Evolutionary conservation across 1,284 basidiomycete genomes (phyloP).

Genomic region (Fistulina hepatica): DNA sequence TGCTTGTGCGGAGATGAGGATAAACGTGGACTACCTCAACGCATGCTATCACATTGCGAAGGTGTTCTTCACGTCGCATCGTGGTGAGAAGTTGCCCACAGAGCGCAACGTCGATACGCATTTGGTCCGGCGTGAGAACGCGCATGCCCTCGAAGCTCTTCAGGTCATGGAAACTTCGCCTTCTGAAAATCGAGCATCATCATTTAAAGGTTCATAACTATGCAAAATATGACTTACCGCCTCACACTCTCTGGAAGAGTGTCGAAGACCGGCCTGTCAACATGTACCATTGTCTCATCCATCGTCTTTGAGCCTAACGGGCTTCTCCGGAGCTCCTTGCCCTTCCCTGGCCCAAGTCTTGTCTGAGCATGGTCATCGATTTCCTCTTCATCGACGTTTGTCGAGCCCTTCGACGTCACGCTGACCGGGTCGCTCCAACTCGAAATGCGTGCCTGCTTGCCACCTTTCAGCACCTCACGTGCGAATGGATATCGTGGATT

Average conservation of each 20-base stretch:
- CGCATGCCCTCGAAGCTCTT: constrained; percentile 32
- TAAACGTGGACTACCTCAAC: constrained; percentile 25
- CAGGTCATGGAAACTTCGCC: constrained; percentile 55
- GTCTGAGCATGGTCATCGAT: constrained; percentile 8
- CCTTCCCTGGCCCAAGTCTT: constrained; percentile 12
- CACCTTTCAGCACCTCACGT: no score
- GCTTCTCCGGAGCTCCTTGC: constrained; percentile 11
- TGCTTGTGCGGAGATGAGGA: constrained; percentile 1
- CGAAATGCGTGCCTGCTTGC: constrained; percentile 28
- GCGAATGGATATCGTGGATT: no score
- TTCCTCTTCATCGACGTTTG: constrained; percentile 14
- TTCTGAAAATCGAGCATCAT: constrained; percentile 23
- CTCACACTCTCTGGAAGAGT: no score
- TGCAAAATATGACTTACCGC: no score
- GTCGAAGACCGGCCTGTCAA: no score
- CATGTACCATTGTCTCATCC: constrained; percentile 10
- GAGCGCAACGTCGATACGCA: constrained; percentile 70
- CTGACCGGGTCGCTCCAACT: constrained; percentile 46
- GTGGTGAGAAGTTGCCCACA: constrained; percentile 61
- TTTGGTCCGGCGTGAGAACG: constrained; percentile 44
- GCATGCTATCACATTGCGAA: constrained; percentile 34
- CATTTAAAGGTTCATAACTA: neutral
- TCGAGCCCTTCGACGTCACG: constrained; percentile 23
- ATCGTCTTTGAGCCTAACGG: constrained; percentile 1
- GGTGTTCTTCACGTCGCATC: constrained; percentile 48